Evolutionary conservation across 352 stramenopile genomes (phyloP), one percentile per base, ranked within the genome.

Genomic region (Phytophthora melonis): DNA sequence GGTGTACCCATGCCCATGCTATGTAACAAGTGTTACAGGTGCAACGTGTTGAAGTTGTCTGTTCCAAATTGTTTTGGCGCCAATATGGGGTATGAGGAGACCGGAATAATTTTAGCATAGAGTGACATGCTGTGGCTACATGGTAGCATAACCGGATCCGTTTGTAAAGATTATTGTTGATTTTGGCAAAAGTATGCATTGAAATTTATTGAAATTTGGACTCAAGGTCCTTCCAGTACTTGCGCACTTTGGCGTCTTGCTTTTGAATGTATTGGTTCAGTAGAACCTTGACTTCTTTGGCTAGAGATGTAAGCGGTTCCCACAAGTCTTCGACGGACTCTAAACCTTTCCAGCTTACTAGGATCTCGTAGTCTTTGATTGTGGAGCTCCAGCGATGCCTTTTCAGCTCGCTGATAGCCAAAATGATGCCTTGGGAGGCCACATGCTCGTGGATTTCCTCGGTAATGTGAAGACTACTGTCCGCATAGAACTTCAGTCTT

Each of bases 401-500:
- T 50, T 50, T 52, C 14, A 59, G 32, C 19, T 49, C 36, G 13
- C 55, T 36, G 5, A 59, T 32, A 2, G 60, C 45, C 7, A 67
- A 32, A 9, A 67, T 11, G n/a, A 67, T 59, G 19, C 49, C 60
- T 58, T 67, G 60, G 7, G 49, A 11, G 34, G 30, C 49, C 9
- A 59, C 32, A 43, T 67, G 47, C 19, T 58, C n/a, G 9, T 52
- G n/a, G 5, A 67, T 47, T 27, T 67, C 60, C 19, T 67, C 47
- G 21, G 11, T 53, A 6, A 67, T 49, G n/a, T 53, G n/a, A 10
- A 67, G 34, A 25, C 60, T 58, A 9, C n/a, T 23, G 23, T 67
- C 60, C 19, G 60, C 49, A 27, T 67, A 67, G 10, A 67, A 58
- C 34, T 67, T 67, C 21, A 59, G 27, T 23, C 63, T 7, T 4